Base-by-base conservation (phyloP, 129 eudicot species). In the Smallanthus sonchifolius region DNA sequence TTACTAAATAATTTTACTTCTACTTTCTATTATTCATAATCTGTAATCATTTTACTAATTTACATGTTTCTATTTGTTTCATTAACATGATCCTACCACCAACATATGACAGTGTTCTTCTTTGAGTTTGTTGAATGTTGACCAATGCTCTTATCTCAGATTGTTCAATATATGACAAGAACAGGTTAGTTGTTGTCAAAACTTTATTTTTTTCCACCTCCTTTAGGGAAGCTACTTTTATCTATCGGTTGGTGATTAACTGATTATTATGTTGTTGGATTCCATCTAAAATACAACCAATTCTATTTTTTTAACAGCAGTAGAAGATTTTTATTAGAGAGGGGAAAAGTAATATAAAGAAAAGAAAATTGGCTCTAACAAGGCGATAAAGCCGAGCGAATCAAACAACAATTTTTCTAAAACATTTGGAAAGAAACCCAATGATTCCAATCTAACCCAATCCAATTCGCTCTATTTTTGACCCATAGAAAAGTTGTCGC, bases 141-240 rank as follows among this genome's bases (percentile, higher is more conserved):
- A 42, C 6, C 56, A 7, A 10, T 61, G 44, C 15, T 69, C 35
- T 24, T 30, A 43, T 45, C 70, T 77, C 49, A 57, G 69, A 56
- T 55, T 35, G 69, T 55, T 40, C 16, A 63, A 70, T 19, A 2
- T 61, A 61, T 69, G 43, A 35, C 36, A 36, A 34, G 28, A 11
- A 44, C 71, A 59, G 47, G 76, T 69, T 69, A 78, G 65, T 48
- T 49, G 44, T 70, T 48, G 52, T 77, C 67, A 59, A 57, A 42
- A 44, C 24, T 49, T 40, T 37, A 8, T 45, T 19, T 37, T 24
- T 75, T 28, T 17, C 14, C 10, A 32, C 20, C 73, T 11, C 8
- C 34, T 68, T 15, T 34, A 34, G 10, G 10, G 13, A 52, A 66
- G 47, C 36, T 67, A 42, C 37, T 56, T 67, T 19, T 14, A 20